Conservation (phyloP, 371 early-diverging fungal genomes). For the Mycotypha africana region DNA sequence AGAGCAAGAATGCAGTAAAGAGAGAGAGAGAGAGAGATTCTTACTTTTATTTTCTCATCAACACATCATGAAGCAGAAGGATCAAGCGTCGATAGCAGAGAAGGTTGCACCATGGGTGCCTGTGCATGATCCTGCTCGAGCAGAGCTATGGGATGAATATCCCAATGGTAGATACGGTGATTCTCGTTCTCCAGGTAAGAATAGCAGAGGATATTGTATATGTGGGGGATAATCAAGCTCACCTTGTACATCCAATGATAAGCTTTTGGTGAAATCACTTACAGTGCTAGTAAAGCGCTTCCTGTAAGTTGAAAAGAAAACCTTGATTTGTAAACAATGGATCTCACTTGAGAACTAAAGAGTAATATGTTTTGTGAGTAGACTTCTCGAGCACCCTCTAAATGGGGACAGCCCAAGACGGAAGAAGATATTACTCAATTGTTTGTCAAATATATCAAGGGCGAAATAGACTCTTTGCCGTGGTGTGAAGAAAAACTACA, state of each 20-base stretch:
- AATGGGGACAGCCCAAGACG: constrained; percentile 77
- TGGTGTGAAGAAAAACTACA: constrained; percentile 86
- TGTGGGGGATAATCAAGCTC: too few species aligned
- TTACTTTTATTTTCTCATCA: too few species aligned
- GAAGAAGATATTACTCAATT: constrained; percentile 60
- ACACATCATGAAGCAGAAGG: too few species aligned
- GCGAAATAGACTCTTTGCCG: constrained; percentile 70
- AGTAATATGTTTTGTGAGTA: too few species aligned
- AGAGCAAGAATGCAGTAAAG: too few species aligned
- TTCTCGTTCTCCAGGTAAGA: constrained; percentile 74
- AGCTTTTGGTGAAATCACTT: constrained; percentile 49
- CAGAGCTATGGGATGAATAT: constrained; percentile 90
- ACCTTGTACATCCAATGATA: too few species aligned
- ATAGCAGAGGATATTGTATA: too few species aligned
- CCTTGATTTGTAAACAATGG: too few species aligned
- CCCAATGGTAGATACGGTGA: constrained; percentile 98
- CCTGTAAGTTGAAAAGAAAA: constrained; percentile 23
- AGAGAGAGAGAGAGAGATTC: too few species aligned
- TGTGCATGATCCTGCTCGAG: constrained; percentile 28
- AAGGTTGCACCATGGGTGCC: constrained; percentile 18
- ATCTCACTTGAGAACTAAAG: neutral
- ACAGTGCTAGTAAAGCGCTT: constrained; percentile 68
- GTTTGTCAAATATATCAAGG: constrained; percentile 72
- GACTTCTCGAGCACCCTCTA: constrained; percentile 14
- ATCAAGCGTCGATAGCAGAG: neutral